Percentiles rank a stretch among this genome's conserved stretches.
These are phyloP conservation scores for Ustilago bromivora DNA, from an alignment of 1,284 basidiomycete species.

Conservation along the genomic window DNA sequence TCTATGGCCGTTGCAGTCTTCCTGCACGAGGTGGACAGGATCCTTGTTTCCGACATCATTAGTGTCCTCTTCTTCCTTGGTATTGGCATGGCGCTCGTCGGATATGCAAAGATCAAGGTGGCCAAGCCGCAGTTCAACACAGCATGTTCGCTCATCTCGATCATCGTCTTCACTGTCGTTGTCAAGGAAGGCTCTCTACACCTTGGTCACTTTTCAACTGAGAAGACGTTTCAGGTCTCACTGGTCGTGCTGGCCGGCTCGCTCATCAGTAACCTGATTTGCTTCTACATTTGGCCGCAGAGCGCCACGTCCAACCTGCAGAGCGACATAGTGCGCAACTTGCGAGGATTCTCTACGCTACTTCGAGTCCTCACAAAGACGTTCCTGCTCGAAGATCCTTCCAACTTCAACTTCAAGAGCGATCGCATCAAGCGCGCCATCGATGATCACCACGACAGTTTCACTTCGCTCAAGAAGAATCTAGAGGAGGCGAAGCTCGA, in stretches of 20 bases:
- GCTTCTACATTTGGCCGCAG: constrained; percentile 83
- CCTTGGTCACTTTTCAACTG: constrained; percentile 70
- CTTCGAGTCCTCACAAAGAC: constrained; percentile 65
- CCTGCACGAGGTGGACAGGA: constrained; percentile 72
- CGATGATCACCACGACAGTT: constrained; percentile 64
- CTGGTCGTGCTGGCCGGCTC: constrained; percentile 84
- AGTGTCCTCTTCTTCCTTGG: constrained; percentile 77
- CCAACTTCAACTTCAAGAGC: constrained; percentile 59
- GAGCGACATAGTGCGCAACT: constrained; percentile 60
- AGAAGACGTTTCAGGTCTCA: constrained; percentile 67
- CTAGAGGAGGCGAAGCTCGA: constrained; percentile 63
- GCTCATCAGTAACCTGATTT: constrained; percentile 83
- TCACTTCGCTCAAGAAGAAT: constrained; percentile 64
- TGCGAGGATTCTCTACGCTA: constrained; percentile 61
- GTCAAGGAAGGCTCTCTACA: constrained; percentile 89
- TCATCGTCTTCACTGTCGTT: constrained; percentile 71
- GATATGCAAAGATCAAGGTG: constrained; percentile 91
- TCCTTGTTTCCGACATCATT: constrained; percentile 64
- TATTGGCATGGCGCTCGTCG: constrained; percentile 81
- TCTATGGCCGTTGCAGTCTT: constrained; percentile 74
- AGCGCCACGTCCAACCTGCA: constrained; percentile 87
- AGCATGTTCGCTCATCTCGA: constrained; percentile 72
- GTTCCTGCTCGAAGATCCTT: constrained; percentile 62
- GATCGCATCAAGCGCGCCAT: constrained; percentile 62
- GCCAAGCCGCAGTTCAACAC: constrained; percentile 89